Conservation (phyloP, 2,329 filamentous ascomycete species). For the Berkeleyomyces rouxiae region DNA sequence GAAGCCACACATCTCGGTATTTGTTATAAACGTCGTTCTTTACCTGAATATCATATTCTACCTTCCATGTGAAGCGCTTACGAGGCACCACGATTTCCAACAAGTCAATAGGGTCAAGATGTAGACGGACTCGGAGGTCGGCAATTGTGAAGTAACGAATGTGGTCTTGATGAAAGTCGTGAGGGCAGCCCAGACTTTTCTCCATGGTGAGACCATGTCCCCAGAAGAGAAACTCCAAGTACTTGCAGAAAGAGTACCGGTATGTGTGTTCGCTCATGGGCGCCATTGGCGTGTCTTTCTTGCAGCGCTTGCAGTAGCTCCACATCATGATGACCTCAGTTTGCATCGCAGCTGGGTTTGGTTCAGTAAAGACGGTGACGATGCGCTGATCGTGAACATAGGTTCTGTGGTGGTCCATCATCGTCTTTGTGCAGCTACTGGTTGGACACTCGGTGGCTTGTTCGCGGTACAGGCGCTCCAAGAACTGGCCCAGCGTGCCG, state of each 20-base stretch:
- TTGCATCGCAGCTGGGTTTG: conserved; percentile 27
- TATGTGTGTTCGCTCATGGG: conserved; percentile 88
- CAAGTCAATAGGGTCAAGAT: conserved; percentile 83
- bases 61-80: conserved; percentile 88
- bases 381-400: conserved; percentile 95
- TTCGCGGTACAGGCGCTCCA: conserved; percentile 70
- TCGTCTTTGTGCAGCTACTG: conserved; percentile 71
- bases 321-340: conserved; percentile 74
- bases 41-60: conserved; percentile 78
- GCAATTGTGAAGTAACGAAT: conserved; percentile 82
- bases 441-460: conserved; percentile 64
- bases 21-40: conserved; percentile 82
- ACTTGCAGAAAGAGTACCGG: conserved; percentile 98
- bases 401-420: conserved; percentile 86
- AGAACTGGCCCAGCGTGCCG: conserved; percentile 85
- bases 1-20: conserved; percentile 65
- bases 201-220: conserved; percentile 63
- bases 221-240: conserved; percentile 95
- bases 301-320: conserved; percentile 88
- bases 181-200: conserved; percentile 56
- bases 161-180: conserved; percentile 86
- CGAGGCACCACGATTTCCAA: conserved; percentile 89
- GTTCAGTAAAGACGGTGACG: conserved; percentile 75
- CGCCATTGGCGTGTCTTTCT: conserved; percentile 74
- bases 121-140: conserved; percentile 71